These are phyloP conservation scores for Erysimum pusillum DNA, from an alignment of 441 rosid genomes.

Conservation along the genomic window DNA sequence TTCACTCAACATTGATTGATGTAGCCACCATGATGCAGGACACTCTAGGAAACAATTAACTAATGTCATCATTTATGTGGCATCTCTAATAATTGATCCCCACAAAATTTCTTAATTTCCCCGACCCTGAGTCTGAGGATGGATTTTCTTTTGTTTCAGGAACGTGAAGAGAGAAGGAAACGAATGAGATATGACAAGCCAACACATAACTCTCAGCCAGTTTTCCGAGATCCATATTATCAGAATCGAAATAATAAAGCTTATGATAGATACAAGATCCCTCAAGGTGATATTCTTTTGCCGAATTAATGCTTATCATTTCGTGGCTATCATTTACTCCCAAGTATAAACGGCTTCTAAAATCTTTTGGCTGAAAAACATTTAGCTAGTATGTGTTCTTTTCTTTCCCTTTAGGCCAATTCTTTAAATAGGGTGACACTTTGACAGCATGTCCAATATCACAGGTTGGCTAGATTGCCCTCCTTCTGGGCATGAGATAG, in stretches of 20 bases:
- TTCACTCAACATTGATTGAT: conserved; percentile 1
- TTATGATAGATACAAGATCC: conserved; percentile 81
- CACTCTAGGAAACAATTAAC: conserved; percentile 1
- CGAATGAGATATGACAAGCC: conserved; percentile 79
- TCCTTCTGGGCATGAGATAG: conserved; percentile 75
- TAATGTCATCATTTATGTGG: conserved; percentile 1
- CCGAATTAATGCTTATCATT: not conserved
- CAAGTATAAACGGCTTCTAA: conserved; percentile 20
- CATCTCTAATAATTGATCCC: conserved; percentile 8
- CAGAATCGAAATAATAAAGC: conserved; percentile 58
- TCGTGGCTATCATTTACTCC: conserved; percentile 7
- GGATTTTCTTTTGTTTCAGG: conserved; percentile 54
- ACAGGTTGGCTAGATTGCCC: conserved; percentile 99
- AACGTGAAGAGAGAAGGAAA: conserved; percentile 93
- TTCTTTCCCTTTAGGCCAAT: conserved; percentile 22
- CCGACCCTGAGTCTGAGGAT: conserved; percentile 16
- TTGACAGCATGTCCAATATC: conserved; percentile 40
- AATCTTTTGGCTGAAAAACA: not conserved
- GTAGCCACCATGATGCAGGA: conserved; percentile 3
- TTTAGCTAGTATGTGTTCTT: conserved; percentile 24
- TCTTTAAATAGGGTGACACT: conserved; percentile 32
- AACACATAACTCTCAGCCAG: conserved; percentile 58
- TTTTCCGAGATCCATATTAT: conserved; percentile 59
- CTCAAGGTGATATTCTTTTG: conserved; percentile 68
- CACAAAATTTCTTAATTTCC: not conserved